Percentiles rank a stretch among this genome's conserved stretches.
phyloP scores from a whole-genome alignment of 2,329 filamentous ascomycete genomes.

The Xylariaceae sp. region DNA sequence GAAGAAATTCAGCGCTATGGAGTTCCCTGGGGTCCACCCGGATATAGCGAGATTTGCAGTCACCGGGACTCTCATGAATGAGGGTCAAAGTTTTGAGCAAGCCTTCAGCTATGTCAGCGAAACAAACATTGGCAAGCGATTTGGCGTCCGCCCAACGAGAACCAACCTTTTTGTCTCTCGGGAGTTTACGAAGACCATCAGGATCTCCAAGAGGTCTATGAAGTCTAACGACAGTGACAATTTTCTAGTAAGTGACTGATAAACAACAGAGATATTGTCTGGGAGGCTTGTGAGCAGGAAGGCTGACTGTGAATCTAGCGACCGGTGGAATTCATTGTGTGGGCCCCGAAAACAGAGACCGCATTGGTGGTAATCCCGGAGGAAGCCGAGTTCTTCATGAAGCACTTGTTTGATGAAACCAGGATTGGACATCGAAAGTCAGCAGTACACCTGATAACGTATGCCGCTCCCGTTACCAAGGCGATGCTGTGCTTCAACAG shows the following conservation, averaged over 20 bases:
- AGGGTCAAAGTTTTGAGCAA: constrained; percentile 33
- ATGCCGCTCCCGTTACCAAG: constrained; percentile 55
- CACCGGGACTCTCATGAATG: constrained; percentile 33
- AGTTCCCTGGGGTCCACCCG: constrained; percentile 42
- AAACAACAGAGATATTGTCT: not conserved
- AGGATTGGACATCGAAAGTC: constrained; percentile 1
- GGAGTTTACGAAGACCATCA: constrained; percentile 46
- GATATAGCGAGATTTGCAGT: constrained; percentile 40
- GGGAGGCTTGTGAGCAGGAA: not conserved
- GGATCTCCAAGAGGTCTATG: constrained; percentile 9
- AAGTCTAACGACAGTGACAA: constrained; percentile 24
- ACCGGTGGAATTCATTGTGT: constrained; percentile 58
- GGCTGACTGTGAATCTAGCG: constrained; percentile 28
- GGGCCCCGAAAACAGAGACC: constrained; percentile 38
- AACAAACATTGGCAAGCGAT: constrained; percentile 32
- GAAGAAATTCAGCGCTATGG: constrained; percentile 32
- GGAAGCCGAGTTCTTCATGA: constrained; percentile 54
- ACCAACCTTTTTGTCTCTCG: constrained; percentile 35
- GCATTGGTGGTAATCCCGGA: constrained; percentile 58
- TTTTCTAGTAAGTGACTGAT: constrained; percentile 23
- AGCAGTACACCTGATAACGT: constrained; percentile 46
- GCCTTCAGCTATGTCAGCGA: constrained; percentile 39
- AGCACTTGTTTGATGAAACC: constrained; percentile 32
- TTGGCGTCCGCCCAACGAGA: constrained; percentile 21
- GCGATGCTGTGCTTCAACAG: constrained; percentile 55